Percentiles rank a stretch among this genome's conserved stretches.
These are phyloP conservation scores for Aspergillus melleus DNA, from an alignment of 2,329 filamentous ascomycete species.

Conservation along the genomic window DNA sequence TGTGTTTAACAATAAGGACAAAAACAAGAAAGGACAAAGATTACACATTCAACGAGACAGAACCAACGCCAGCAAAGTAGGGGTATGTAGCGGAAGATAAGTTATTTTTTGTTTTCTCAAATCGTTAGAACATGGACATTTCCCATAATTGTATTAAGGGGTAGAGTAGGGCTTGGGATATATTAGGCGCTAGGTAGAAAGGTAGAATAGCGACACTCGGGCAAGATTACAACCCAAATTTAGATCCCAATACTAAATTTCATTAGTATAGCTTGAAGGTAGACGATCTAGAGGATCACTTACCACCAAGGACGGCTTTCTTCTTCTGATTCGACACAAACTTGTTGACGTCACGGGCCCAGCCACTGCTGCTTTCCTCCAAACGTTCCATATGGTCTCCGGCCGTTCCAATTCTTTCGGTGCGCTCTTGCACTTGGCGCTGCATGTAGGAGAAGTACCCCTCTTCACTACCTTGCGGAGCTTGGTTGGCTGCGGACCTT, in stretches of 20 bases:
- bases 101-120: background rate
- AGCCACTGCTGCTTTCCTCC: constrained; percentile 76
- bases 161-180: background rate
- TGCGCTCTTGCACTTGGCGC: constrained; percentile 83
- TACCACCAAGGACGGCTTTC: constrained; percentile 71
- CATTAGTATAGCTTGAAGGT: constrained; percentile 5
- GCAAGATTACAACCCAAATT: constrained; percentile 41
- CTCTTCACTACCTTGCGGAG: constrained; percentile 54
- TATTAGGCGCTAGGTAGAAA: background rate
- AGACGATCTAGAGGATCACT: constrained; percentile 18
- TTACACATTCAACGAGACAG: background rate
- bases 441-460: constrained; percentile 77
- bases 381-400: constrained; percentile 82
- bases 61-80: constrained; percentile 4
- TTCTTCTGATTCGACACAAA: constrained; percentile 85
- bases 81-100: constrained; percentile 10
- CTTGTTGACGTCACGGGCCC: constrained; percentile 85
- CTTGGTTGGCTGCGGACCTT: constrained; percentile 30
- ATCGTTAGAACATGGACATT: too few species aligned
- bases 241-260: constrained; percentile 39
- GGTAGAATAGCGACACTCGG: background rate
- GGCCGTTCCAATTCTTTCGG: constrained; percentile 80
- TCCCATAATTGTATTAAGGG: background rate
- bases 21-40: background rate
- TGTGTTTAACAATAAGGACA: background rate